Conservation (phyloP, 2,329 filamentous ascomycete genomes). For the Purpureocillium takamizusanense region DNA sequence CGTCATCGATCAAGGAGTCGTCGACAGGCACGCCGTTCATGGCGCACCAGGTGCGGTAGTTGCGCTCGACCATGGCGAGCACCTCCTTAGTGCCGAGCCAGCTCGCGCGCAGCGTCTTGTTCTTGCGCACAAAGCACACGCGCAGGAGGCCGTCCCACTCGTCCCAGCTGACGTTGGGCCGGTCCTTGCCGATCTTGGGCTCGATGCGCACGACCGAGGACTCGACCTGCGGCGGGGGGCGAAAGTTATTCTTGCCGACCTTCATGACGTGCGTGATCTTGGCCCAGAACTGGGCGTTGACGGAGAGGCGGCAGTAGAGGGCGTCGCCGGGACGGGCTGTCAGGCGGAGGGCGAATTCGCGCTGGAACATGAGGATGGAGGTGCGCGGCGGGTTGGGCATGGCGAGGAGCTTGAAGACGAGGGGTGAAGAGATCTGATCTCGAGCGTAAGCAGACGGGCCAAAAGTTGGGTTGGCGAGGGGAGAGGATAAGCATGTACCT, state of each 20-base stretch:
- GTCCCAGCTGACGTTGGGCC: conserved; percentile 83
- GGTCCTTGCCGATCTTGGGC: conserved; percentile 66
- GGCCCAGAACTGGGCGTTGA: conserved; percentile 87
- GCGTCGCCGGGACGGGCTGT: conserved; percentile 83
- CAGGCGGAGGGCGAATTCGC: conserved; percentile 84
- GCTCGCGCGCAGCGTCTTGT: conserved; percentile 76
- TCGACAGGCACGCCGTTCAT: conserved; percentile 75
- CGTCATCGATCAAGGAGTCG: conserved; percentile 46
- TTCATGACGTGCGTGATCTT: conserved; percentile 70
- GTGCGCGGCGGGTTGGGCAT: conserved; percentile 72
- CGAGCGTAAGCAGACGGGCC: not conserved
- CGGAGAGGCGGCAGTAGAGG: conserved; percentile 81
- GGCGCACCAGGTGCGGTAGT: conserved; percentile 85
- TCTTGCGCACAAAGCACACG: conserved; percentile 67
- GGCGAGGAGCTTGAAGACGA: conserved; percentile 84
- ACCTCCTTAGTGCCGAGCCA: conserved; percentile 77
- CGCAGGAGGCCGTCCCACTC: conserved; percentile 88
- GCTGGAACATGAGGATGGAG: conserved; percentile 92
- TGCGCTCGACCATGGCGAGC: conserved; percentile 71
- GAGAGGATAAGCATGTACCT: conserved; percentile 28
- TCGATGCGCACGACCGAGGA: conserved; percentile 83
- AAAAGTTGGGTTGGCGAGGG: not conserved
- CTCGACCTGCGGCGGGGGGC: conserved; percentile 87
- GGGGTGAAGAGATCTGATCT: conserved; percentile 70
- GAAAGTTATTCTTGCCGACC: conserved; percentile 94